These are phyloP conservation scores for Zygotorulaspora sp. DNA, from an alignment of 805 yeast genomes.

Conservation along the genomic window DNA sequence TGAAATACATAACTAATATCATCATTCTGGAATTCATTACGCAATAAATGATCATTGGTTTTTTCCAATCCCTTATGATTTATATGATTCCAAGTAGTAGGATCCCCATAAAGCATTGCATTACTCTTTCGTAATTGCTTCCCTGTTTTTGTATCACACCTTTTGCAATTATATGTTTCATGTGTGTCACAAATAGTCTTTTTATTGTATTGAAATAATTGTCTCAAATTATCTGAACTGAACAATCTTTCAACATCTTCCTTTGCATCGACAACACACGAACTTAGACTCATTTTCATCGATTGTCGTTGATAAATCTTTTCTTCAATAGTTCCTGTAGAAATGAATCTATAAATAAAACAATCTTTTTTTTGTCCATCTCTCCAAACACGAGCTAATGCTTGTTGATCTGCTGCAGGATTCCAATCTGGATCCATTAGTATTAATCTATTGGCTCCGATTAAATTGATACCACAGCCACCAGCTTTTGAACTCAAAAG, in stretches of 20 bases:
- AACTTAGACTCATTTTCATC: conserved; percentile 85
- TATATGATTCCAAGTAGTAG: conserved; percentile 95
- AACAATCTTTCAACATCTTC: conserved; percentile 92
- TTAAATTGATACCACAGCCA: conserved; percentile 95
- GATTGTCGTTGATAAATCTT: conserved; percentile 94
- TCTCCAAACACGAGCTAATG: conserved; percentile 96
- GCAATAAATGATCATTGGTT: conserved; percentile 73
- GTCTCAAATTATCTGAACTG: conserved; percentile 72
- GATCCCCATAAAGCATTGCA: conserved; percentile 95
- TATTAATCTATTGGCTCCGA: conserved; percentile 90
- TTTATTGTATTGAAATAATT: conserved; percentile 66
- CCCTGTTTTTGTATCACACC: conserved; percentile 54
- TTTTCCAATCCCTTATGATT: conserved; percentile 53
- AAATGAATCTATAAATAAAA: conserved; percentile 86
- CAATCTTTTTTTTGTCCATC: conserved; percentile 98
- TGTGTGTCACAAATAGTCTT: conserved; percentile 84
- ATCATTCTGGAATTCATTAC: conserved; percentile 63
- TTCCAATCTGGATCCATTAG: conserved; percentile 95
- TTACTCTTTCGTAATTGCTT: conserved; percentile 61
- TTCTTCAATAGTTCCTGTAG: conserved; percentile 94
- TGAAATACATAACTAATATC: conserved; percentile 88
- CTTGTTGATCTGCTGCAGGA: conserved; percentile 98
- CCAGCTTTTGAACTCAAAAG: conserved; percentile 94
- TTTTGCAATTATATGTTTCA: conserved; percentile 80
- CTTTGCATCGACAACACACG: conserved; percentile 95